Base-by-base conservation (phyloP, 192 early-diverging fungal genomes). In the Linnemannia elongata region DNA sequence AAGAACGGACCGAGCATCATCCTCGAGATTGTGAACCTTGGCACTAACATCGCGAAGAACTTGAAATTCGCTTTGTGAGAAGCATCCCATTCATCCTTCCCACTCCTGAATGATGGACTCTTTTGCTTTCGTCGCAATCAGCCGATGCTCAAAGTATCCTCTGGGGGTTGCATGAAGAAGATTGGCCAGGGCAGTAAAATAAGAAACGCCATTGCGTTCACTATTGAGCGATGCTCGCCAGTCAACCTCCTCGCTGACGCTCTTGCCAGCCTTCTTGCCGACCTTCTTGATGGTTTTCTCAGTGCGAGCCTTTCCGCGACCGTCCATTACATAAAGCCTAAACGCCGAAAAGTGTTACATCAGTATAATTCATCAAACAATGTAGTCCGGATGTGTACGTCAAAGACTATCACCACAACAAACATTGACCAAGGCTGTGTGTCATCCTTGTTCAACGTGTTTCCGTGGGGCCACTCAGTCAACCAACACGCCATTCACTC, bases 381-480 rank as follows among this genome's bases (percentile, higher is more conserved):
- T 33, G 44, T n/a, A 1, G 27, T 77, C 47, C 1, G 73, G 10
- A 76, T 78, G 36, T 74, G 60, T 10, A 74, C n/a, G 44, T 78
- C 44, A 69, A 78, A 69, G 35, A 20, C 15, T 45, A 74, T 74
- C 76, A 74, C 82, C 6, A 42, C 76, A 30, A 73, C 75, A 72
- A 76, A 63, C 82, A 78, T 73, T 77, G 82, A 83, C 82, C 82
- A 83, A 74, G 82, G 71, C 17, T 73, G 76, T 78, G 76, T 77
- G 76, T n/a, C 15, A 52, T 77, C 82, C 76, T 2, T 83, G 82
- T 83, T 74, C 76, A 78, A 83, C 42, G 71, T 69, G 72, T 78
- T 83, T 69, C 22, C 75, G 69, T 72, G 80, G 81, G 69, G 68
- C 75, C 75, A 82, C 81, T 72, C 4, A 82, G 69, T 30, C 81